Evolutionary conservation across 179 eudicot genomes (phyloP).

Genomic region (Beta macrorhiza): DNA sequence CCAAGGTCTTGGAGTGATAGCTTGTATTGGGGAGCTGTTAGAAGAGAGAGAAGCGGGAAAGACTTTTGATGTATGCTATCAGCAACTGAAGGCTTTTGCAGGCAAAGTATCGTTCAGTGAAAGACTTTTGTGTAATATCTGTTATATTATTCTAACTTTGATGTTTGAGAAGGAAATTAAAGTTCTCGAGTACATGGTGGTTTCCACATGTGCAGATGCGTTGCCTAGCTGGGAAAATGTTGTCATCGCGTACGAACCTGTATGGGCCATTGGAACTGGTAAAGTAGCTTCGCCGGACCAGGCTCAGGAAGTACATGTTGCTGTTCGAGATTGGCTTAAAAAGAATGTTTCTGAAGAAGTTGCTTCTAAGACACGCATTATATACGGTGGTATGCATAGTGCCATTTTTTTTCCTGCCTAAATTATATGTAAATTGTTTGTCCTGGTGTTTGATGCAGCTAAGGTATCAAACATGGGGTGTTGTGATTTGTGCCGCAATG

Average conservation of each 20-base stretch:
- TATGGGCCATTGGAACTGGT: conserved; percentile 99
- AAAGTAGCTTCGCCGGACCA: conserved; percentile 92
- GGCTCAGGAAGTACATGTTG: conserved; percentile 93
- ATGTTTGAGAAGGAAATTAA: conserved; percentile 4
- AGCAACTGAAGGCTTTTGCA: conserved; percentile 89
- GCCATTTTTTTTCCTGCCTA: background rate
- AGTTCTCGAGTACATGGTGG: background rate
- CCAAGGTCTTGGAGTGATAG: conserved; percentile 86
- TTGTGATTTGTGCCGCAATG: background rate
- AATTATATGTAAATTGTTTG: conserved; percentile 7
- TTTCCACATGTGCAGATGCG: conserved; percentile 59
- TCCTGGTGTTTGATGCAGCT: background rate
- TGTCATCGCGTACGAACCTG: conserved; percentile 96
- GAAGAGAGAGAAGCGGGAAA: conserved; percentile 93
- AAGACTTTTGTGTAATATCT: background rate
- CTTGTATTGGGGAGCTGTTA: conserved; percentile 89
- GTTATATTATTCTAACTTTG: background rate
- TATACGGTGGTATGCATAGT: conserved; percentile 82
- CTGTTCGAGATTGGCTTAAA: conserved; percentile 93
- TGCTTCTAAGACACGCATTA: conserved; percentile 92
- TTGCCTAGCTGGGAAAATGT: conserved; percentile 90
- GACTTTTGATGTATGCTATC: conserved; percentile 81
- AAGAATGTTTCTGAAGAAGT: conserved; percentile 91
- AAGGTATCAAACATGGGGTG: background rate
- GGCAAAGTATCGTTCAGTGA: conserved; percentile 38